Base-by-base conservation (phyloP, 805 yeast species). In the Peterozyma xylosa region DNA sequence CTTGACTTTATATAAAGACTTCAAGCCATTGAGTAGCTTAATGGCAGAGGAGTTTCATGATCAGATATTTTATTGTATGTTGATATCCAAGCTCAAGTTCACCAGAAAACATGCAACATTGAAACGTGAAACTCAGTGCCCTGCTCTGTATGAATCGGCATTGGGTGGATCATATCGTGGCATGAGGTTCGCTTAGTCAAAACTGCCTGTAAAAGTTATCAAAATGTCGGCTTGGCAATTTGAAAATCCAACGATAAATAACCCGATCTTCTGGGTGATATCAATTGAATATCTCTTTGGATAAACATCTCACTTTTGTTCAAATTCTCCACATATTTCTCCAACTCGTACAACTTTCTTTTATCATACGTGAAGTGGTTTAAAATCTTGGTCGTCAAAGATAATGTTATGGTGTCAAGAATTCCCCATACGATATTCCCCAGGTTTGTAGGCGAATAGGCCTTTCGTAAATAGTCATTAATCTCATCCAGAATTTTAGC, bases 191-290 rank as follows among this genome's bases (percentile, higher is more conserved):
- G 27, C 4, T 21, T 21, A 21, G 7, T 21, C 27, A 21, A 21
- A 21, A 4, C 27, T 21, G 27, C 7, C 27, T 21, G 7, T 21
- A 21, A n/a, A n/a, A n/a, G n/a, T n/a, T n/a, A n/a, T n/a, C 11
- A n/a, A 29, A 21, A 32, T 42, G 42, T 33, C 42, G 77, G 77
- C 40, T 50, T 62, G 1, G 80, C 78, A 3, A 80, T 62, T 50
- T 73, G 70, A 48, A 78, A 68, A 54, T 80, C 86, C 50, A 76
- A 58, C 11, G 83, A 75, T 6, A 80, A 57, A 55, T 71, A 80
- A 1, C 78, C 87, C 30, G 74, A 65, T 42, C 66, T 55, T 41
- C 72, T 53, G 1, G 85, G 85, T 5, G 75, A 66, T 1, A 82
- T 66, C 9, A 82, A 47, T 30, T 53, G 50, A 13, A 76, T 53